Conservation (phyloP, 768 basidiomycete species). For the Suillus americanus region DNA sequence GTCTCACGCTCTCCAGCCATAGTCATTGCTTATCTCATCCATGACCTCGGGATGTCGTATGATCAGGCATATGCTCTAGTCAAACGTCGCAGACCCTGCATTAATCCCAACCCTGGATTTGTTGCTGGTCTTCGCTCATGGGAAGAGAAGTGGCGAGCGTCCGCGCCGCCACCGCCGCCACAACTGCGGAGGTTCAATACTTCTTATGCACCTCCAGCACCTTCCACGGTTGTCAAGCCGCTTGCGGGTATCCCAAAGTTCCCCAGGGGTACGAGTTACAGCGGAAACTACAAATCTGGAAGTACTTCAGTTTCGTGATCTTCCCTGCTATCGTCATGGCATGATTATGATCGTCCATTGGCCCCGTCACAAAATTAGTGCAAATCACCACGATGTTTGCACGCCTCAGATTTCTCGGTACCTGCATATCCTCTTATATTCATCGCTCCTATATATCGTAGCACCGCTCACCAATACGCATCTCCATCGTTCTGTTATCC, state of each 20-base stretch:
- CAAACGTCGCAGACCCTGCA: slow-evolving; percentile 65
- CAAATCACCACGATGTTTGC: neutral
- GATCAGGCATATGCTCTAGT: slow-evolving; percentile 62
- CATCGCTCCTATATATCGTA: neutral
- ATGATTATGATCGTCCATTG: neutral
- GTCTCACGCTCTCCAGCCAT: slow-evolving; percentile 76
- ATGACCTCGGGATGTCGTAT: slow-evolving; percentile 70
- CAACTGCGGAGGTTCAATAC: slow-evolving; percentile 32
- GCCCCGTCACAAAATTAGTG: neutral
- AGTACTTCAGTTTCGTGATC: slow-evolving; percentile 2
- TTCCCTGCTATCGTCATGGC: neutral
- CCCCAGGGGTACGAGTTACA: slow-evolving; percentile 27
- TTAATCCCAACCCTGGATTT: slow-evolving; percentile 80
- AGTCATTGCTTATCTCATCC: slow-evolving; percentile 81
- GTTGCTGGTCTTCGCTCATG: slow-evolving; percentile 58
- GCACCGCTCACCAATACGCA: neutral
- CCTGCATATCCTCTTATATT: neutral
- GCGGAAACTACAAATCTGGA: slow-evolving; percentile 4
- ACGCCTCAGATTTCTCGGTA: neutral
- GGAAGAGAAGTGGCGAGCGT: slow-evolving; percentile 41
- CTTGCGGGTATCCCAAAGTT: slow-evolving; percentile 9
- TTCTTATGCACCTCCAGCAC: slow-evolving; percentile 14
- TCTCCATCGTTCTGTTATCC: neutral
- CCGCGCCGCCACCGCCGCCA: slow-evolving; percentile 12
- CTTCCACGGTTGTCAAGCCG: neutral